Evolutionary conservation across 108 stramenopile genomes (phyloP).

Genomic region (Craspedostauros australis): DNA sequence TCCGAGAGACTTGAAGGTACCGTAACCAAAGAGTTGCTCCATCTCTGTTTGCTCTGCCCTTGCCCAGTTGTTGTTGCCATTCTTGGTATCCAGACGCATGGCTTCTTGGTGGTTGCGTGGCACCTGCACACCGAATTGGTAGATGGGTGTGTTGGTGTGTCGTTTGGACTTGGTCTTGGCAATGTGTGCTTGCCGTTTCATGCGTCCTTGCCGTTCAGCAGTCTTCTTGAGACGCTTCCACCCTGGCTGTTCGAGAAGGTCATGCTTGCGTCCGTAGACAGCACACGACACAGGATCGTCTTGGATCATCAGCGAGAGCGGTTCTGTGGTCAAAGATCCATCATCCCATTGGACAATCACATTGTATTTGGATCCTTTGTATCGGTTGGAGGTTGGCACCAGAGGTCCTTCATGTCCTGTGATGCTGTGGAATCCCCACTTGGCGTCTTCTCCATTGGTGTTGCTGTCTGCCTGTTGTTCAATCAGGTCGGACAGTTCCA

Average conservation of each 20-base stretch:
- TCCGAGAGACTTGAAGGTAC: constrained; percentile 16
- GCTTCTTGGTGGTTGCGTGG: constrained; percentile 20
- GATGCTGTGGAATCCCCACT: constrained; percentile 1
- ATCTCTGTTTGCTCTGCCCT: constrained; percentile 16
- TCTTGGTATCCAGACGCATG: constrained; percentile 1
- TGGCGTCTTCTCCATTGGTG: background rate
- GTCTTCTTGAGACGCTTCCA: constrained; percentile 45
- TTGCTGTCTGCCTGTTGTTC: too few species aligned
- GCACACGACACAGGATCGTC: constrained; percentile 35
- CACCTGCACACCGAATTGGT: too few species aligned
- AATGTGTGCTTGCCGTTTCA: too few species aligned
- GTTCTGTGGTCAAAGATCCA: constrained; percentile 22
- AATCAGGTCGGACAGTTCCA: too few species aligned
- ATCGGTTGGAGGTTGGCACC: background rate
- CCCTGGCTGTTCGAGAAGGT: constrained; percentile 24
- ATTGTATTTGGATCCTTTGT: constrained; percentile 27
- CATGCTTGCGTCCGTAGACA: constrained; percentile 25
- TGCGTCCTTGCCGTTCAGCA: too few species aligned
- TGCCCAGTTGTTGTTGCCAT: constrained; percentile 24
- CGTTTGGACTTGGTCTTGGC: too few species aligned
- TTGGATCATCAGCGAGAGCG: constrained; percentile 2
- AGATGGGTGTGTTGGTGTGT: too few species aligned
- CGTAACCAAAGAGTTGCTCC: constrained; percentile 14
- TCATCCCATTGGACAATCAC: constrained; percentile 27
- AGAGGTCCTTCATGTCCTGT: constrained; percentile 21